Base-by-base conservation (phyloP, 768 basidiomycete species). In the Austroboletus eburneus region DNA sequence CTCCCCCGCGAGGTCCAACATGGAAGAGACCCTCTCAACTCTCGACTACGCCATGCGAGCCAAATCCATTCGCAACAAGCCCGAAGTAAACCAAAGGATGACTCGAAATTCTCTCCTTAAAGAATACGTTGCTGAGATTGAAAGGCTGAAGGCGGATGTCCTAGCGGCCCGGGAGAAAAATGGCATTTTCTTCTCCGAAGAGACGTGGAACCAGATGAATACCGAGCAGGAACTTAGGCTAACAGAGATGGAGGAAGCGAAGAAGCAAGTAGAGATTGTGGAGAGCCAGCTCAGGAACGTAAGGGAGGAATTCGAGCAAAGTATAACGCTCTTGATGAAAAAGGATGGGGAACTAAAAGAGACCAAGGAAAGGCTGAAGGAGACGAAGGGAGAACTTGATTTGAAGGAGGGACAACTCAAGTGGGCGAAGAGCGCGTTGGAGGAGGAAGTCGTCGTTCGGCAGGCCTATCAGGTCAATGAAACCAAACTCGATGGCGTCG, bases 1-100 rank as follows among this genome's bases (percentile, higher is more conserved):
- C 58, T 95, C 92, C 9, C 95, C 96, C 1, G 89, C 91, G 5
- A 82, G 90, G 20, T 89, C 83, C 21, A 97, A 95, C 62, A 79
- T 95, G 71, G 96, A 99, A 66, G 96, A 98, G 68, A 98, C 96
- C 0, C 78, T 96, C 17, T 96, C 94, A 3, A 99, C 96, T 0
- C 83, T 99, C 36, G 93, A 97, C 64, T 99, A 99, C 57, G 95
- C 96, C 24, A 78, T 91, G 38, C 83, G 91, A 21, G 96, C 96
- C 23, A 97, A 95, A 64, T 88, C 89, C 21, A 98, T 99, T 59
- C 80, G 83, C 42, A 98, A 98, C 70, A 86, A 87, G 57, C 96
- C 96, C 8, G 94, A 98, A 65, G 69, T 96, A 32, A 98, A 98
- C 66, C 90, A 92, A 61, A 85, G 91, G 39, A 87, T 96, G 81